A percentile compares a stretch with the other conserved stretches of the same genome.
These are phyloP conservation scores for Coprinellus micaceus DNA, from an alignment of 768 basidiomycete species.

Conservation along the genomic window DNA sequence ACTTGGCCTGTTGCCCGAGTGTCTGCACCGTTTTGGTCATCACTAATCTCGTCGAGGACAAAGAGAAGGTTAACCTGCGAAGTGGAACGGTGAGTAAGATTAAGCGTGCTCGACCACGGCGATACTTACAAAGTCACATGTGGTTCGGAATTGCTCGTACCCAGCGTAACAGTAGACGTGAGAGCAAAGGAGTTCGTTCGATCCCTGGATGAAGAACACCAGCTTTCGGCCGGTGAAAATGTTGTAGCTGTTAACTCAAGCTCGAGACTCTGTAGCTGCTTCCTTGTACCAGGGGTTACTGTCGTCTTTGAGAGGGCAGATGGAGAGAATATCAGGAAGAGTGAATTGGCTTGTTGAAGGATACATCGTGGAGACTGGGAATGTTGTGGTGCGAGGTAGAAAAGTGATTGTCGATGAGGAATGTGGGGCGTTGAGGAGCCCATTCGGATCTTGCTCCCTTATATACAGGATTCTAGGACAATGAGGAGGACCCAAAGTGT, in stretches of 20 bases:
- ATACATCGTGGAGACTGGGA: not conserved
- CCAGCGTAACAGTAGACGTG: constrained; percentile 59
- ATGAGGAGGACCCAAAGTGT: not conserved
- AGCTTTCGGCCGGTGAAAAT: constrained; percentile 58
- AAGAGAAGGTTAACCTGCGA: constrained; percentile 56
- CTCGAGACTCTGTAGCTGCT: constrained; percentile 53
- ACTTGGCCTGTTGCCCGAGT: constrained; percentile 51
- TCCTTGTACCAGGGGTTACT: constrained; percentile 56
- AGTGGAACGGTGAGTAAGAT: not conserved
- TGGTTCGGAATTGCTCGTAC: constrained; percentile 53
- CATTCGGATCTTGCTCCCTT: not conserved
- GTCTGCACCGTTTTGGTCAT: constrained; percentile 57
- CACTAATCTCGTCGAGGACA: constrained; percentile 66
- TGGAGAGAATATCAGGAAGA: constrained; percentile 54
- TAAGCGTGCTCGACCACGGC: not conserved
- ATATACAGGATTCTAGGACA: not conserved
- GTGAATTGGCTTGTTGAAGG: constrained; percentile 31
- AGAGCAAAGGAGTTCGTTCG: constrained; percentile 59
- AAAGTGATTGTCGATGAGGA: not conserved
- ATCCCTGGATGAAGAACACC: constrained; percentile 59
- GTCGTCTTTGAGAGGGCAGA: constrained; percentile 43
- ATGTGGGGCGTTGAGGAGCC: not conserved
- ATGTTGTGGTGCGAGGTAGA: not conserved
- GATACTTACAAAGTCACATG: constrained; percentile 53
- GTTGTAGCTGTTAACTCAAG: constrained; percentile 60